Percentiles rank a stretch among this genome's conserved stretches.
Conservation (phyloP, 139 green algal species). For the Coelastrella sp. region DNA sequence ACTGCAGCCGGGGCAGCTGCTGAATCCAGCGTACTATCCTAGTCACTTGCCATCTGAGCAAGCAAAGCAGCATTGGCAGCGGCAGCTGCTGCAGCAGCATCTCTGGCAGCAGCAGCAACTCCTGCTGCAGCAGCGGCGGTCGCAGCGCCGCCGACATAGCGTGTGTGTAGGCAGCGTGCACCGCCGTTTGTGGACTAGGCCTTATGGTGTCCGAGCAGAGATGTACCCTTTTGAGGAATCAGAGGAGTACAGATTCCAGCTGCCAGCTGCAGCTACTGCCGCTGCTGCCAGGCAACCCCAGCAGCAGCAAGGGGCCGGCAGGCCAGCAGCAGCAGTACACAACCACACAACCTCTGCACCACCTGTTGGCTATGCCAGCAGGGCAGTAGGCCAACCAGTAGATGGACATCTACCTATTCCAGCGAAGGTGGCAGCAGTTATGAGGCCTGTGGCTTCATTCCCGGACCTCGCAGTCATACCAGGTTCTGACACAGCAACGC, state of each 20-base stretch:
- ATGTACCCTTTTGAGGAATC: constrained; percentile 25
- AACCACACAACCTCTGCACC: too few relatives aligned
- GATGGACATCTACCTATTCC: too few relatives aligned
- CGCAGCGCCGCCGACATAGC: constrained; percentile 12
- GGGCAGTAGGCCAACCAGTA: too few relatives aligned
- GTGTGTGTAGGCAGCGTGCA: constrained; percentile 29
- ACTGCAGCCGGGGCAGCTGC: too few relatives aligned
- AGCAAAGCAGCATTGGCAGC: not conserved
- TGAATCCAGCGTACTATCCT: not conserved
- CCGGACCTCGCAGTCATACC: too few relatives aligned
- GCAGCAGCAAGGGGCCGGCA: not conserved
- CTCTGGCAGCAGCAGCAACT: constrained; percentile 14
- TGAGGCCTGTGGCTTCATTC: too few relatives aligned
- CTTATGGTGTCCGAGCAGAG: constrained; percentile 8
- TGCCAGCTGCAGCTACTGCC: too few relatives aligned
- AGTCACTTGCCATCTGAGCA: not conserved
- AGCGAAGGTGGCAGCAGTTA: too few relatives aligned
- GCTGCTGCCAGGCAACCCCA: not conserved
- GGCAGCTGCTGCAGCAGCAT: constrained; percentile 17
- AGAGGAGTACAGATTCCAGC: not conserved
- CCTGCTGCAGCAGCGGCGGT: not conserved
- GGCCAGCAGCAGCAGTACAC: not conserved
- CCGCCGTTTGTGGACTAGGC: not conserved
- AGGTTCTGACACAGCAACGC: too few relatives aligned
- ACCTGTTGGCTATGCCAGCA: too few relatives aligned